Base-by-base conservation (phyloP, 2,329 filamentous ascomycete species). In the Colletotrichum tropicale region DNA sequence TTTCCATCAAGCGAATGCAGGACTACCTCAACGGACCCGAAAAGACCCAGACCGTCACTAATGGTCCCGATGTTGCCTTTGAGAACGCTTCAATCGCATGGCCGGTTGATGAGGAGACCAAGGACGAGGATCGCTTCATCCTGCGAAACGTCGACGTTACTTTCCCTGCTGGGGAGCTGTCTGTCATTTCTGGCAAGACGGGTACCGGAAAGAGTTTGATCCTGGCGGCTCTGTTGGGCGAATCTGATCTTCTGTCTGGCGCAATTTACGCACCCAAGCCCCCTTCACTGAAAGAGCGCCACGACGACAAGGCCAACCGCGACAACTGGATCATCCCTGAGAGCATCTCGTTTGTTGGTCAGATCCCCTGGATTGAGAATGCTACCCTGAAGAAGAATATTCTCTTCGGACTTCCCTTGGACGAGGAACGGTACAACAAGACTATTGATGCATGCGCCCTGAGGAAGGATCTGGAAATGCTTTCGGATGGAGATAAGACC, bases 321-420 rank as follows among this genome's bases (percentile, higher is more conserved):
- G 87, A 83, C 36, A 89, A 94, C 78, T 96, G 94, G 94, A 92
- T 94, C 60, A 88, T 95, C 18, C 89, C 92, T 9, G 89, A 89
- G 4, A 90, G 93, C 3, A 89, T 96, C 64, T 94, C 94, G 0
- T 96, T 93, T 79, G 93, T 96, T 38, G 91, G 93, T 2, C 94
- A 96, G 81, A 95, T 94, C 9, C 94, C 95, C 0, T 97, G 94
- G 95, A 94, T 97, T 65, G 94, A 96, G 81, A 96, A 96, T 79
- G 94, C 93, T 1, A 94, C 92, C 8, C 92, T 98, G 76, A 92
- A 90, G 71, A 92, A 95, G 60, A 98, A 97, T 79, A 94, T 97
- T 66, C 83, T 95, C 0, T 97, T 96, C 77, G 94, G 94, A 1
- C 86, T 96, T 4, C 94, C 94, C 0, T 90, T 89, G 34, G 90